phyloP scores from a whole-genome alignment of 495 filamentous ascomycete species.

The Aspergillus cristatus region DNA sequence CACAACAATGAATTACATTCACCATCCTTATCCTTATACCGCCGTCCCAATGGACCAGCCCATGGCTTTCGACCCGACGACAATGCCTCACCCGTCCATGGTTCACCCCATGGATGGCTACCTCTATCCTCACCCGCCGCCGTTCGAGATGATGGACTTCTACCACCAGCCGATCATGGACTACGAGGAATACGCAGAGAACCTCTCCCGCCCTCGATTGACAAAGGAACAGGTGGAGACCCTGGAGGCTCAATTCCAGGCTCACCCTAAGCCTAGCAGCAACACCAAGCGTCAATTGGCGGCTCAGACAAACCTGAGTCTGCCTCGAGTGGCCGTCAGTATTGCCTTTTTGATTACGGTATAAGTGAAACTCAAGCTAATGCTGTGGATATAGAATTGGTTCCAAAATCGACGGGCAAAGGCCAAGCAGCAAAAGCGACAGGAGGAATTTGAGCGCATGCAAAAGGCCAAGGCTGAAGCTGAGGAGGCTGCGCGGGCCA shows the following conservation, averaged over 20 bases:
- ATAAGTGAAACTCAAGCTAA: too few relatives aligned
- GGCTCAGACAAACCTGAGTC: constrained; percentile 59
- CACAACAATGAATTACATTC: constrained; percentile 34
- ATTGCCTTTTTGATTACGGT: neutral
- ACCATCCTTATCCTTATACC: constrained; percentile 36
- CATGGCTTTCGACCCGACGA: constrained; percentile 29
- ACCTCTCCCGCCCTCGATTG: constrained; percentile 53
- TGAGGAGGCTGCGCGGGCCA: constrained; percentile 30
- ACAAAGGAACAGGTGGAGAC: constrained; percentile 76
- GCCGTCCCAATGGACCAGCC: constrained; percentile 33
- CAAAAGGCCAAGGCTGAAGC: constrained; percentile 45
- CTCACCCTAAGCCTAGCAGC: constrained; percentile 70
- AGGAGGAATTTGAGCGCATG: constrained; percentile 53
- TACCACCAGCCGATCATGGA: constrained; percentile 42
- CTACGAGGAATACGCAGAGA: constrained; percentile 43
- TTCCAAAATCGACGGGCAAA: constrained; percentile 85
- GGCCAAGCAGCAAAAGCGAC: constrained; percentile 67
- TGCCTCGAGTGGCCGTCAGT: constrained; percentile 69
- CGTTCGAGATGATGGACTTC: constrained; percentile 39
- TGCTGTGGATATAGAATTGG: constrained; percentile 59
- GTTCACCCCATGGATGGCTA: constrained; percentile 38
- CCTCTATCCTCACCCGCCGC: constrained; percentile 28
- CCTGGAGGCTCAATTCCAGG: constrained; percentile 63
- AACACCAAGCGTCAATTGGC: constrained; percentile 67
- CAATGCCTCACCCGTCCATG: constrained; percentile 33